These are phyloP conservation scores for Daedaleopsis sinensis DNA, from an alignment of 768 basidiomycete species.

Conservation along the genomic window DNA sequence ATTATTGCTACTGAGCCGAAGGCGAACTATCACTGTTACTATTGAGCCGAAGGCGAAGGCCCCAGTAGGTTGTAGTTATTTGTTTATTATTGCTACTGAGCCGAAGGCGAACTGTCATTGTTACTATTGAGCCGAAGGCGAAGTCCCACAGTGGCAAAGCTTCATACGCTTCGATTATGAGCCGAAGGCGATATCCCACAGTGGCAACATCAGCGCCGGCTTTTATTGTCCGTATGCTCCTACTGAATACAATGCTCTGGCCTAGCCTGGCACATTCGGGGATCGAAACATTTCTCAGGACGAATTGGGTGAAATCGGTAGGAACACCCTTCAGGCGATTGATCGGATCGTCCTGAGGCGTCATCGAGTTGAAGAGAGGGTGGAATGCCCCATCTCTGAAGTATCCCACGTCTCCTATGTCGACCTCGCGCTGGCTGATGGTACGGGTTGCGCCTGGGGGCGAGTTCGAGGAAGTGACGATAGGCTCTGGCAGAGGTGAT, in stretches of 20 bases:
- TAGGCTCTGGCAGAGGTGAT: background rate
- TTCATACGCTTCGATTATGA: too few species aligned
- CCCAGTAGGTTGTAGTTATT: too few species aligned
- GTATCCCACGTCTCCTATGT: slow-evolving; percentile 12
- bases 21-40: too few species aligned
- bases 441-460: too few species aligned
- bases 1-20: too few species aligned
- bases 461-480: too few species aligned
- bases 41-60: too few species aligned
- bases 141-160: too few species aligned
- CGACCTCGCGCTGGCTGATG: background rate
- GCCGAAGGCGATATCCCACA: too few species aligned
- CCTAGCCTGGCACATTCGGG: background rate
- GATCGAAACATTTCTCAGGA: background rate
- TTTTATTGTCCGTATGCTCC: slow-evolving; percentile 5
- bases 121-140: too few species aligned
- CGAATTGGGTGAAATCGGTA: background rate
- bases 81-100: too few species aligned
- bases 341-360: background rate
- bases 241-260: slow-evolving; percentile 6
- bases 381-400: slow-evolving; percentile 7
- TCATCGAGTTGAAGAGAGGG: slow-evolving; percentile 8
- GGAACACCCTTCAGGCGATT: background rate
- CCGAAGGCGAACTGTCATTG: too few species aligned
- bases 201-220: background rate